Percentiles rank a stretch among this genome's conserved stretches.
Evolutionary conservation across 257 asterid species (phyloP).

Genomic region (Solanum corneliomulleri): DNA sequence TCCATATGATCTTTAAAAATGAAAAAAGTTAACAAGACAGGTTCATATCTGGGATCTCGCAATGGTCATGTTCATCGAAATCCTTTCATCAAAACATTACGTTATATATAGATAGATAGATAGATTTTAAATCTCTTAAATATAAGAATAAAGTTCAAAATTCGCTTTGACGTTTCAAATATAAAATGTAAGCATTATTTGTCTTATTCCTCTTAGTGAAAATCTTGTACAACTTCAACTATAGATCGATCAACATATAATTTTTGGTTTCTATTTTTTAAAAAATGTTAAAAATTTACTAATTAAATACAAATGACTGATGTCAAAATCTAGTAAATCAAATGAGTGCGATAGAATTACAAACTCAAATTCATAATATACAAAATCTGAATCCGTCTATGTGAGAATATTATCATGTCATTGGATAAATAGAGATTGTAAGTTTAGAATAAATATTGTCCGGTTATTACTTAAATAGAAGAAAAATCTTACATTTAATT

Average conservation of each 20-base stretch:
- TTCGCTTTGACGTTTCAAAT: too few relatives aligned
- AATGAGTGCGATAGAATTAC: too few relatives aligned
- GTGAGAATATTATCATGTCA: too few relatives aligned
- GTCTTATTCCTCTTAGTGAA: background rate
- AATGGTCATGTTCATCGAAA: background rate
- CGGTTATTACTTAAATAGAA: background rate
- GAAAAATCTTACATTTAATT: background rate
- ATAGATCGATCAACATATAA: too few relatives aligned
- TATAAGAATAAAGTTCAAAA: background rate
- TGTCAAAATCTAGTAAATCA: too few relatives aligned
- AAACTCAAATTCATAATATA: too few relatives aligned
- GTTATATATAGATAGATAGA: background rate
- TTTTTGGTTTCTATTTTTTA: too few relatives aligned
- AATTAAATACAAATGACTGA: rapidly evolving
- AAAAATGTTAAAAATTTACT: too few relatives aligned
- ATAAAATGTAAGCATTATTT: background rate
- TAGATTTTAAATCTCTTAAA: background rate
- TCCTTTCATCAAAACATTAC: background rate
- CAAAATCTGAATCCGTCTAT: too few relatives aligned
- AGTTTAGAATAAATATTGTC: too few relatives aligned
- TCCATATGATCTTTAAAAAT: background rate
- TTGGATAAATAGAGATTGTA: too few relatives aligned
- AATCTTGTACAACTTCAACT: background rate
- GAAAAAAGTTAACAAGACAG: background rate
- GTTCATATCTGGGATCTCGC: background rate